A percentile compares a stretch with the other conserved stretches of the same genome.
These are phyloP conservation scores for Aureobasidium sp. DNA, from an alignment of 2,329 filamentous ascomycete species.

Conservation along the genomic window DNA sequence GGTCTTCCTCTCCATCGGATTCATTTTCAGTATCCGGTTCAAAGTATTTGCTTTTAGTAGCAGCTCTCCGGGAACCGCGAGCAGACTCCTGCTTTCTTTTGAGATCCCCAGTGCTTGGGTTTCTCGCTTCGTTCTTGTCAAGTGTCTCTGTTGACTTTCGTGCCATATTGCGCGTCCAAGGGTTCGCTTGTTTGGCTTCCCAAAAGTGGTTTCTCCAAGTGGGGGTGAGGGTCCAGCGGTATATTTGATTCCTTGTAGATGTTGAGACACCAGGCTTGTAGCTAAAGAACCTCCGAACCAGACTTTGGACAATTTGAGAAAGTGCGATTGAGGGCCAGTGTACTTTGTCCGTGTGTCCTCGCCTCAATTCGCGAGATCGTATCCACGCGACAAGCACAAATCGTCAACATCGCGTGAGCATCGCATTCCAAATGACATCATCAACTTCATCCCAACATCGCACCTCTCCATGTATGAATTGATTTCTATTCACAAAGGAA, in stretches of 20 bases:
- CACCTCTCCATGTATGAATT: background rate
- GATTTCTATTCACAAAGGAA: background rate
- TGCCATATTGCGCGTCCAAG: conserved; percentile 4
- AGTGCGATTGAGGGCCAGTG: conserved; percentile 5
- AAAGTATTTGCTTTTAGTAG: conserved; percentile 48
- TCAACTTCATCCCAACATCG: background rate
- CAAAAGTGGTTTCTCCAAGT: background rate
- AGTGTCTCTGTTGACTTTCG: background rate
- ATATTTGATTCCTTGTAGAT: background rate
- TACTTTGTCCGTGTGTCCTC: conserved; percentile 5
- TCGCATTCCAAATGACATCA: conserved; percentile 13
- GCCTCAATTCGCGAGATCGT: background rate
- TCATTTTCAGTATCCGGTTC: conserved; percentile 31
- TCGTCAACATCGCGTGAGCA: background rate
- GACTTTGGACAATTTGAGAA: conserved; percentile 13
- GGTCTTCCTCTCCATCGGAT: conserved; percentile 25
- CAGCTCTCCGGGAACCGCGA: background rate
- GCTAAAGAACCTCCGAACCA: conserved; percentile 4
- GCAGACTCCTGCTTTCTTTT: background rate
- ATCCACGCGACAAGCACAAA: background rate
- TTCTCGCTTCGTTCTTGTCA: background rate
- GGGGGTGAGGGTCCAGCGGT: background rate
- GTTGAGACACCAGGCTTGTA: conserved; percentile 10
- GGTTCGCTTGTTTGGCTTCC: background rate
- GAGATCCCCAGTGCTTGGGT: background rate